These are phyloP conservation scores for Boechera divaricarpa DNA, from an alignment of 345 rosid genomes.

Conservation along the genomic window DNA sequence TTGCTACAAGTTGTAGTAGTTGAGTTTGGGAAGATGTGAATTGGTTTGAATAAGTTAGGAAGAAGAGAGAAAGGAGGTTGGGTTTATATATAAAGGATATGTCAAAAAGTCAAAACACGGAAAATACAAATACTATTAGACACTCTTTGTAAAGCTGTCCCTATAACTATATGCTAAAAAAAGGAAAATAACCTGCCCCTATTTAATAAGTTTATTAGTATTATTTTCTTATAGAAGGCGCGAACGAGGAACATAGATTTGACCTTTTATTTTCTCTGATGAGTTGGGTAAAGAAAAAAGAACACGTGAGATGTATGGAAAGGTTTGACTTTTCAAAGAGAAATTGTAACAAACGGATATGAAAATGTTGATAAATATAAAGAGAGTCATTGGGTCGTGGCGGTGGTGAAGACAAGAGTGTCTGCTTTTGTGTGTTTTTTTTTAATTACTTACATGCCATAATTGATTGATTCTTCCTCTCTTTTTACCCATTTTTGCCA, in stretches of 20 bases:
- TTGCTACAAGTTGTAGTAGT: conserved; percentile 38
- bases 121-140: conserved; percentile 31
- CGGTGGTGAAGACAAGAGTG: conserved; percentile 40
- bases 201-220: conserved; percentile 3
- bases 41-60: conserved; percentile 49
- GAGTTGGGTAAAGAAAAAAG: conserved; percentile 25
- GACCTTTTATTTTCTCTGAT: conserved; percentile 27
- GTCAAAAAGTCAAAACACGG: conserved; percentile 66
- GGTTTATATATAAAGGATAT: conserved; percentile 43
- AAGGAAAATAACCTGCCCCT: conserved; percentile 16
- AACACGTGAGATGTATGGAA: conserved; percentile 34
- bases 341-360: conserved; percentile 34
- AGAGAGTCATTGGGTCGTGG: conserved; percentile 25
- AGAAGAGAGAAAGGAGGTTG: conserved; percentile 26
- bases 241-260: conserved; percentile 44
- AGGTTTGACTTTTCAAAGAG: conserved; percentile 54
- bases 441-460: conserved; percentile 35
- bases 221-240: conserved; percentile 22
- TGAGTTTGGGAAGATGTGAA: conserved; percentile 42
- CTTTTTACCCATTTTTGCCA: conserved; percentile 30
- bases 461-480: conserved; percentile 27
- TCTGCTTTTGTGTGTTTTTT: neutral
- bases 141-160: conserved; percentile 21
- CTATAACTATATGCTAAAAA: conserved; percentile 15
- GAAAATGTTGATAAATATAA: conserved; percentile 35